These are phyloP conservation scores for Lipomyces mesembrius DNA, from an alignment of 805 yeast species.

Conservation along the genomic window DNA sequence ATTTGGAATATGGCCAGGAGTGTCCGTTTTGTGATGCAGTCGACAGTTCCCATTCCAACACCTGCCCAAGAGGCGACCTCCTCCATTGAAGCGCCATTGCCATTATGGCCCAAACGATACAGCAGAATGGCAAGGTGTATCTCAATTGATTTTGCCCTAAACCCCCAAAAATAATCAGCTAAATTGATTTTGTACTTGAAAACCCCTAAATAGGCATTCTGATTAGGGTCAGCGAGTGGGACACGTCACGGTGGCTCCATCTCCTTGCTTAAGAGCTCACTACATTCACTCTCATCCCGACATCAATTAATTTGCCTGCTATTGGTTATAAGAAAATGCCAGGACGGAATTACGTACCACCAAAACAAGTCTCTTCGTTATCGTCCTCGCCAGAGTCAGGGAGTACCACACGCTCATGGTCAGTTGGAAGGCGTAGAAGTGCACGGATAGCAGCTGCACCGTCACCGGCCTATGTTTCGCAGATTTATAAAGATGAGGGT, in stretches of 20 bases:
- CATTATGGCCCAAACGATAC: no score
- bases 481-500: neutral
- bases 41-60: no score
- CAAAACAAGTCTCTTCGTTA: neutral
- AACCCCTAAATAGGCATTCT: constrained; percentile 20
- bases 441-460: neutral
- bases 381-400: constrained; percentile 9
- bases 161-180: no score
- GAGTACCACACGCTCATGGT: constrained; percentile 7
- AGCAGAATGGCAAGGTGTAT: no score
- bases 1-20: no score
- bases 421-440: constrained; percentile 9
- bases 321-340: neutral
- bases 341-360: neutral
- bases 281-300: neutral
- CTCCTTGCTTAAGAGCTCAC: neutral
- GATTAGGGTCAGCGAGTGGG: neutral
- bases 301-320: neutral
- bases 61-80: no score
- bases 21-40: no score
- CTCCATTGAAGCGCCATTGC: no score
- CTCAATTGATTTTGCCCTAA: no score
- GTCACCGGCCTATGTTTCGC: neutral
- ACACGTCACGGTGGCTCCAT: constrained; percentile 1
- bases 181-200: no score